Percentiles rank a stretch among this genome's conserved stretches.
Conservation (phyloP, 805 yeast species). For the Metschnikowia sp. region DNA sequence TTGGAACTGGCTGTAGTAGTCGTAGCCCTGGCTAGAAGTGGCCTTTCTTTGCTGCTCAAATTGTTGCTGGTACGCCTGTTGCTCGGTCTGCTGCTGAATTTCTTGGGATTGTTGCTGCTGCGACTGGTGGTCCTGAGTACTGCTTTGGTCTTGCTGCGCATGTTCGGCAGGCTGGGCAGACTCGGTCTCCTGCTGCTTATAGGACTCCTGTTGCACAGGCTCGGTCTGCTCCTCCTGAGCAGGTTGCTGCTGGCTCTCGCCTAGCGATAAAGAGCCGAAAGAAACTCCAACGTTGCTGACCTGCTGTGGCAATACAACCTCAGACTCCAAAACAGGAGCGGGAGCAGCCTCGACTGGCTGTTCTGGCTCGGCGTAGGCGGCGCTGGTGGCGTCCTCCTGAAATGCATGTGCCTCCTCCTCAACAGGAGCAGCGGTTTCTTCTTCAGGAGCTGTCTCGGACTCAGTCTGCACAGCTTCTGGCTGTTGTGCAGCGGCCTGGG, state of each 20-base stretch:
- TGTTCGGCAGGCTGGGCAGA: slow-evolving; percentile 10
- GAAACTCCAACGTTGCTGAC: slow-evolving; percentile 54
- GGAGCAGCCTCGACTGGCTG: slow-evolving; percentile 65
- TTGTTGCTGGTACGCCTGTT: slow-evolving; percentile 15
- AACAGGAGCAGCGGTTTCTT: slow-evolving; percentile 17
- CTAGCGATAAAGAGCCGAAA: slow-evolving; percentile 57
- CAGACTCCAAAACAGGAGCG: slow-evolving; percentile 34
- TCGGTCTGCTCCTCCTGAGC: slow-evolving; percentile 4
- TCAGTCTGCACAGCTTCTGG: slow-evolving; percentile 39
- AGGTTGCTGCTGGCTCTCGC: slow-evolving; percentile 30
- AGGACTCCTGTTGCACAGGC: background rate
- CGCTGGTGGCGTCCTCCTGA: slow-evolving; percentile 32
- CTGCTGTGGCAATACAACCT: slow-evolving; percentile 52
- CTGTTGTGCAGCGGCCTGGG: slow-evolving; percentile 24
- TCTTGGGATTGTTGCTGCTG: slow-evolving; percentile 26
- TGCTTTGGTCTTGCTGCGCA: slow-evolving; percentile 10
- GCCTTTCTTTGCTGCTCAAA: slow-evolving; percentile 13
- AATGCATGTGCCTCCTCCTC: slow-evolving; percentile 40
- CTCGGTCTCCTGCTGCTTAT: background rate
- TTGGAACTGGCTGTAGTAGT: slow-evolving; percentile 20
- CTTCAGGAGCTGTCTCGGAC: slow-evolving; percentile 31
- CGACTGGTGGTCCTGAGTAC: slow-evolving; percentile 6
- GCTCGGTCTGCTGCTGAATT: slow-evolving; percentile 10
- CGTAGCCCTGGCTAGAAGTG: slow-evolving; percentile 18
- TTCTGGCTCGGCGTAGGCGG: slow-evolving; percentile 30